These are phyloP conservation scores for Fragaria nilgerrensis DNA, from an alignment of 306 rosid genomes.

Conservation along the genomic window DNA sequence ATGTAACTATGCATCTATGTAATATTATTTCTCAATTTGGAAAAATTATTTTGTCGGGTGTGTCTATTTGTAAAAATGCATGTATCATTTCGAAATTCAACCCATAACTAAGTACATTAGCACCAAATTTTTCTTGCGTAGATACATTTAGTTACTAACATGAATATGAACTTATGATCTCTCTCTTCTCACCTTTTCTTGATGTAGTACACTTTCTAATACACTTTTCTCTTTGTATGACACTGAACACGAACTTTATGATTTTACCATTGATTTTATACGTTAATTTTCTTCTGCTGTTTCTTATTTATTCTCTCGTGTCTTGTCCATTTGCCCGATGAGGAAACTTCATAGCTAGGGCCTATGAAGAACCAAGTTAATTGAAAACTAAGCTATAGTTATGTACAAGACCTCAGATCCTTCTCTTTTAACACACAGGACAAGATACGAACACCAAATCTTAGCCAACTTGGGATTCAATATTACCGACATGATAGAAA, in stretches of 20 bases:
- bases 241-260: neutral
- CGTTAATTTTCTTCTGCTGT: neutral
- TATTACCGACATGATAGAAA: conserved; percentile 17
- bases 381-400: neutral
- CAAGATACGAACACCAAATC: neutral
- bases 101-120: neutral
- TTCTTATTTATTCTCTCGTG: neutral
- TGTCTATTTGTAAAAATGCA: too few species aligned
- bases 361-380: neutral
- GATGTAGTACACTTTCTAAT: neutral
- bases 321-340: neutral
- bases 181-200: neutral
- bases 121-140: neutral
- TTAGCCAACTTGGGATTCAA: neutral
- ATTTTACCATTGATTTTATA: neutral
- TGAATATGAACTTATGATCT: neutral
- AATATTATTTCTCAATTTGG: too few species aligned
- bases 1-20: too few species aligned
- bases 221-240: neutral
- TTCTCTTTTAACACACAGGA: neutral
- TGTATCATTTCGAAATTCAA: neutral
- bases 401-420: too few species aligned
- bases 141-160: too few species aligned
- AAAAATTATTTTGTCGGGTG: too few species aligned
- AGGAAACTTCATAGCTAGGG: neutral